These are phyloP conservation scores for Apiotrichum veenhuisii DNA, from an alignment of 1,284 basidiomycete genomes.

Conservation along the genomic window DNA sequence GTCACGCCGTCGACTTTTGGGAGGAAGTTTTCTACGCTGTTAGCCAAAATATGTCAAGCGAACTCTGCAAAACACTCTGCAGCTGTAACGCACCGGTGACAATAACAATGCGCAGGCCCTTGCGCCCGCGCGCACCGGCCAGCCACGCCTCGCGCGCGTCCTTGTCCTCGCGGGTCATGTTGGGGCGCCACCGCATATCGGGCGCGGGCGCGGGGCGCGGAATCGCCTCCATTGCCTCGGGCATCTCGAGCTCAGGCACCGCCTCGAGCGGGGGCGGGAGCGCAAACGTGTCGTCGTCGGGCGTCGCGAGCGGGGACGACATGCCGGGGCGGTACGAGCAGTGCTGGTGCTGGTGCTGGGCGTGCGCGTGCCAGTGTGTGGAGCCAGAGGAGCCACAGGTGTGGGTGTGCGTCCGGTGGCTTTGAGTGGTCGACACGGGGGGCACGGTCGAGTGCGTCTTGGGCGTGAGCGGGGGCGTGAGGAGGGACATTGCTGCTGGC, in stretches of 20 bases:
- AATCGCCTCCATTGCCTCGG: conserved; percentile 2
- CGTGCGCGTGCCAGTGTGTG: background rate
- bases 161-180: conserved; percentile 31
- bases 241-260: conserved; percentile 17
- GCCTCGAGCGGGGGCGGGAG: conserved; percentile 14
- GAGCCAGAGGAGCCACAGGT: too few species aligned
- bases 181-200: conserved; percentile 29
- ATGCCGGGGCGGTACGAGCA: background rate
- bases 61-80: too few species aligned
- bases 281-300: conserved; percentile 7
- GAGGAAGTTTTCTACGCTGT: conserved; percentile 54
- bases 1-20: conserved; percentile 60
- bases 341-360: too few species aligned
- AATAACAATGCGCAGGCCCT: conserved; percentile 45
- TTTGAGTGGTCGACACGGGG: background rate
- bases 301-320: conserved; percentile 9
- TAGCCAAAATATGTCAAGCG: background rate
- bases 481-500: conserved; percentile 13
- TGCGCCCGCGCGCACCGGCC: conserved; percentile 28
- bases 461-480: conserved; percentile 38
- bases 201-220: background rate
- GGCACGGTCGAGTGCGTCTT: conserved; percentile 14
- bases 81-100: conserved; percentile 43
- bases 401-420: too few species aligned
- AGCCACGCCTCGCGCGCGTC: conserved; percentile 39